These are phyloP conservation scores for Allium fistulosum DNA, from an alignment of 106 monocot species.

Conservation along the genomic window DNA sequence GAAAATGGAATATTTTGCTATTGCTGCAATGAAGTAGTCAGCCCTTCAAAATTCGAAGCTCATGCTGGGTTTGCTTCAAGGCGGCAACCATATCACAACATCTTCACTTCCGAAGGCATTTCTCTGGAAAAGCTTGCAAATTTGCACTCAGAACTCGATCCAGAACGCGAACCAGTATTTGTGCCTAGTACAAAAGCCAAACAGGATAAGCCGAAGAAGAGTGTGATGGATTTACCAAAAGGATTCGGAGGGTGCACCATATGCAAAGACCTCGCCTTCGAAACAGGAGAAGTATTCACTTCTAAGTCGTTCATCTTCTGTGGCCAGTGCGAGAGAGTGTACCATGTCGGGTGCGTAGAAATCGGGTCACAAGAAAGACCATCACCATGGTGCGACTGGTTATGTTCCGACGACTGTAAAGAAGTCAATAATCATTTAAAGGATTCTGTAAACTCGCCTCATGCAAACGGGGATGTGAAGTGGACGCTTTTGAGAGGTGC, in stretches of 20 bases:
- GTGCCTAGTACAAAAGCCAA: too few relatives aligned
- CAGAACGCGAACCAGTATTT: too few relatives aligned
- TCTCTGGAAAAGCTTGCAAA: conserved; percentile 57
- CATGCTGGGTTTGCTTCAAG: conserved; percentile 41
- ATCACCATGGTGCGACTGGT: conserved; percentile 34
- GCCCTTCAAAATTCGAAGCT: conserved; percentile 54
- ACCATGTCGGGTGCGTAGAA: conserved; percentile 37
- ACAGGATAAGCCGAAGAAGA: too few relatives aligned
- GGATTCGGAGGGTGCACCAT: too few relatives aligned
- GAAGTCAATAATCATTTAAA: conserved; percentile 18
- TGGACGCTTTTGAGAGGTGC: conserved; percentile 49
- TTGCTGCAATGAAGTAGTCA: conserved; percentile 42
- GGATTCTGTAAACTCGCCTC: conserved; percentile 8
- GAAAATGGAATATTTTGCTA: conserved; percentile 42
- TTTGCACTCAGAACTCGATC: too few relatives aligned
- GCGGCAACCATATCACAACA: conserved; percentile 51
- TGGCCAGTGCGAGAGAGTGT: conserved; percentile 43
- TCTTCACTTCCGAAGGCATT: conserved; percentile 47
- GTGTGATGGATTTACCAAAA: too few relatives aligned
- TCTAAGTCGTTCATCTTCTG: conserved; percentile 29
- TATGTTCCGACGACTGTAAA: conserved; percentile 46
- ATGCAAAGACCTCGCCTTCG: conserved; percentile 14
- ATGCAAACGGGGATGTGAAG: conserved; percentile 2
- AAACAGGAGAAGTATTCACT: conserved; percentile 5
- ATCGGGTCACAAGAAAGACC: conserved; percentile 23